These are phyloP conservation scores for Penicillium tannophilum DNA, from an alignment of 495 filamentous ascomycete species.

Conservation along the genomic window DNA sequence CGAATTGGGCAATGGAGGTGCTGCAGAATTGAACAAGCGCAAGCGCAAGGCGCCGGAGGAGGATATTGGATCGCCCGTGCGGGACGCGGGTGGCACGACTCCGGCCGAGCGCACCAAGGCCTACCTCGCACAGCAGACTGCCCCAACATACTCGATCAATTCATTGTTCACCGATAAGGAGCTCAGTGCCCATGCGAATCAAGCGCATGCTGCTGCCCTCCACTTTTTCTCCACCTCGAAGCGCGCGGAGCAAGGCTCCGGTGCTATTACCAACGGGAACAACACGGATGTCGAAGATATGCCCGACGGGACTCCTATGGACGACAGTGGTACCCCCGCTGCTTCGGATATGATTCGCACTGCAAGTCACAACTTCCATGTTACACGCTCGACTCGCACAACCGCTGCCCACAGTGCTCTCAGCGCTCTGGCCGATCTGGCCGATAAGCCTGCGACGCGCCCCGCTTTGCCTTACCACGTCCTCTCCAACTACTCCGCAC, in stretches of 20 bases:
- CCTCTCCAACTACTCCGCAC: conserved; percentile 52
- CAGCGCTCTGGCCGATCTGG: conserved; percentile 61
- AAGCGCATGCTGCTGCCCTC: conserved; percentile 67
- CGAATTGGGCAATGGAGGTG: conserved; percentile 65
- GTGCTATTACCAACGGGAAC: conserved; percentile 45
- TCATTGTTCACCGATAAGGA: conserved; percentile 95
- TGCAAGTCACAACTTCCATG: conserved; percentile 64
- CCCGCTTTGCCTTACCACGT: conserved; percentile 65
- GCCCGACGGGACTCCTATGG: conserved; percentile 50
- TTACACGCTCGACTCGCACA: conserved; percentile 69
- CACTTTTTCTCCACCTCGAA: conserved; percentile 56
- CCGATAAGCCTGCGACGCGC: conserved; percentile 63
- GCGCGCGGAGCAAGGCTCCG: conserved; percentile 47
- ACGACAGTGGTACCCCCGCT: conserved; percentile 53
- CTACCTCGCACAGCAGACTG: conserved; percentile 40
- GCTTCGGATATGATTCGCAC: conserved; percentile 72
- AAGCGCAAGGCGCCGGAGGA: conserved; percentile 76
- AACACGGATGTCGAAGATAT: conserved; percentile 50
- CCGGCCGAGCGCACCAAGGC: conserved; percentile 51
- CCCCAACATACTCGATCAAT: conserved; percentile 74
- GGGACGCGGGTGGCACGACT: conserved; percentile 49
- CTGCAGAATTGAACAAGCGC: conserved; percentile 67
- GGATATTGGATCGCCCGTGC: conserved; percentile 71
- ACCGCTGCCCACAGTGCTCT: conserved; percentile 56
- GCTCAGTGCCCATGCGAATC: conserved; percentile 71